Evolutionary conservation across 139 green algal species (phyloP).

Genomic region (Chlorella sp.): DNA sequence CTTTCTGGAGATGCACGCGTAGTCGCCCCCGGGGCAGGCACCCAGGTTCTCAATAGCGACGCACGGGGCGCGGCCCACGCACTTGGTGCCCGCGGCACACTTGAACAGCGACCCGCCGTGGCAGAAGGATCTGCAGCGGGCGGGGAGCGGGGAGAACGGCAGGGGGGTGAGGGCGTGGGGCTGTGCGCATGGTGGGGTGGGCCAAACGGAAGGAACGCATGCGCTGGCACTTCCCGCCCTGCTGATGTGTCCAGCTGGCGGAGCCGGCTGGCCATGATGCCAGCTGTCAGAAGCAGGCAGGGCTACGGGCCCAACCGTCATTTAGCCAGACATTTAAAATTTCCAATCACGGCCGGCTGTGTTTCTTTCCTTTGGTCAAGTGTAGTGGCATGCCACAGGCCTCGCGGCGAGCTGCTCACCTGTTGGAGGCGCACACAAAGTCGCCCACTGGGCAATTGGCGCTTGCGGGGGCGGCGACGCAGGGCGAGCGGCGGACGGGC

Average conservation of each 20-base stretch:
- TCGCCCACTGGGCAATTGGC: neutral
- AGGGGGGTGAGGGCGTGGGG: neutral
- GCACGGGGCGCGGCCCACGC: neutral
- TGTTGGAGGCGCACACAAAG: conserved; percentile 12
- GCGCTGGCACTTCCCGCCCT: no score
- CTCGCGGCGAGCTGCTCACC: neutral
- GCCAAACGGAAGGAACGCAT: no score
- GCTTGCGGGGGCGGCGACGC: neutral
- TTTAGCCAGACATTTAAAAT: no score
- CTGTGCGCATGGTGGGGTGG: neutral
- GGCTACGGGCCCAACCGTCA: no score
- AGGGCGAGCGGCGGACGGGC: neutral
- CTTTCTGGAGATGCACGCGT: neutral
- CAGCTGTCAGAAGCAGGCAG: no score
- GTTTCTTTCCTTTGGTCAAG: no score
- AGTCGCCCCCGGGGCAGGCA: neutral
- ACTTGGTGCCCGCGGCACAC: neutral
- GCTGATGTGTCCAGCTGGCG: no score
- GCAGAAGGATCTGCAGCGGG: neutral
- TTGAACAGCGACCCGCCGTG: neutral
- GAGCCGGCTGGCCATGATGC: no score
- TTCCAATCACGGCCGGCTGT: no score
- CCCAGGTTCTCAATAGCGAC: neutral
- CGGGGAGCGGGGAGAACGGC: neutral
- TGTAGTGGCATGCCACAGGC: neutral